phyloP scores from a whole-genome alignment of 2,329 filamentous ascomycete genomes.

The Trichophaea hybrida region DNA sequence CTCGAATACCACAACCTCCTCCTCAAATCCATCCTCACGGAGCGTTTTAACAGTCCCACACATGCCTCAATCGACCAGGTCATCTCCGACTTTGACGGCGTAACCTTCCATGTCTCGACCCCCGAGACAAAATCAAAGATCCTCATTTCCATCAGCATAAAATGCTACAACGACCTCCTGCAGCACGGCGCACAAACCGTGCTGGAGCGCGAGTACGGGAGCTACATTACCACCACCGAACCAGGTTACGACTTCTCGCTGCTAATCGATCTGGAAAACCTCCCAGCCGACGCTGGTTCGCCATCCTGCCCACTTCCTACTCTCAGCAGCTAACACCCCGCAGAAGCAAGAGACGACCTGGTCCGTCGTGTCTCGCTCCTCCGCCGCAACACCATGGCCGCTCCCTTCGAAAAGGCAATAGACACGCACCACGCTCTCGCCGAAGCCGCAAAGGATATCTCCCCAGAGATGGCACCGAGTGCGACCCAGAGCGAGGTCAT shows the following conservation, averaged over 20 bases:
- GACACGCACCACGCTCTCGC: slow-evolving; percentile 75
- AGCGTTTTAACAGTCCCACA: slow-evolving; percentile 77
- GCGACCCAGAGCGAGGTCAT: slow-evolving; percentile 89
- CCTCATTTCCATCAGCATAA: slow-evolving; percentile 82
- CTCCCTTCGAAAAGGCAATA: slow-evolving; percentile 94
- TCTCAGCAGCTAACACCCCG: neutral
- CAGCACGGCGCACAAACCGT: slow-evolving; percentile 86
- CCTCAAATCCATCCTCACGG: slow-evolving; percentile 88
- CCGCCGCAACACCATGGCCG: slow-evolving; percentile 98
- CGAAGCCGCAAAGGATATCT: slow-evolving; percentile 83
- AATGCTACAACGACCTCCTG: slow-evolving; percentile 85
- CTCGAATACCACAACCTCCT: slow-evolving; percentile 98
- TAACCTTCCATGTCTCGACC: slow-evolving; percentile 96
- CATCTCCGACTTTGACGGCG: slow-evolving; percentile 96
- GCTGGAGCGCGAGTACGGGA: slow-evolving; percentile 84
- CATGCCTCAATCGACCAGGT: slow-evolving; percentile 91
- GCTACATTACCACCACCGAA: slow-evolving; percentile 77
- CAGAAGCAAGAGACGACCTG: slow-evolving; percentile 73
- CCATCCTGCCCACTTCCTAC: neutral
- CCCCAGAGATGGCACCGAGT: slow-evolving; percentile 83
- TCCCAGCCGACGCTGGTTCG: slow-evolving; percentile 64
- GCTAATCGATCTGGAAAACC: slow-evolving; percentile 69
- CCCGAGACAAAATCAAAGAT: slow-evolving; percentile 90
- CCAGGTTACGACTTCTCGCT: slow-evolving; percentile 93
- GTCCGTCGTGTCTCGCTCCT: slow-evolving; percentile 76